Percentiles rank a stretch among this genome's conserved stretches.
Conservation (phyloP, 768 basidiomycete species). For the Trametes cubensis region DNA sequence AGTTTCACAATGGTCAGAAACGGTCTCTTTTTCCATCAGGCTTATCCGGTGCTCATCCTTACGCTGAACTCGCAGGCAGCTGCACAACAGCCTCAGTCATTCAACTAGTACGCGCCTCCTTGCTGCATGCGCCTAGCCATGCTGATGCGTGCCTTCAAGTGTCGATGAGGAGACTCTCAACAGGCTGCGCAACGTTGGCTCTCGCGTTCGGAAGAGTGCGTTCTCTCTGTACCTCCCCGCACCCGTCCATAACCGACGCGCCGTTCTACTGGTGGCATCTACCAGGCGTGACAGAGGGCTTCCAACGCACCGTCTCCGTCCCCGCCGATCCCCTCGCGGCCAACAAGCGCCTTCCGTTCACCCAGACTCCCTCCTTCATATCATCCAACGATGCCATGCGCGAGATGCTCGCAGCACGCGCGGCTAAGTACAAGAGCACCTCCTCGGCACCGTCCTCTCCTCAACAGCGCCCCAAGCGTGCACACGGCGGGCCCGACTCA, state of each 20-base stretch:
- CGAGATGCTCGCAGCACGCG: slow-evolving; percentile 18
- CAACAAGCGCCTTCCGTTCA: slow-evolving; percentile 25
- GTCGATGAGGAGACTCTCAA: slow-evolving; percentile 25
- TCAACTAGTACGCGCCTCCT: slow-evolving; percentile 20
- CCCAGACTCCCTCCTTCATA: slow-evolving; percentile 25
- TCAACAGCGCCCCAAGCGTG: slow-evolving; percentile 23
- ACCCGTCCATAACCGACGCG: slow-evolving; percentile 2
- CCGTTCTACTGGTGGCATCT: neutral
- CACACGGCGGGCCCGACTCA: slow-evolving; percentile 13
- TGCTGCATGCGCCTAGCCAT: neutral
- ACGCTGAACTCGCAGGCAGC: neutral
- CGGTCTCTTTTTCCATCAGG: neutral
- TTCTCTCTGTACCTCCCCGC: neutral
- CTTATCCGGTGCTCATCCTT: neutral
- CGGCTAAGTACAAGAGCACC: slow-evolving; percentile 18
- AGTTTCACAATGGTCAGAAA: too few species aligned
- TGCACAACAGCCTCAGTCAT: slow-evolving; percentile 8
- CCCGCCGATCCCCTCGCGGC: slow-evolving; percentile 15
- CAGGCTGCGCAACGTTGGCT: slow-evolving; percentile 25
- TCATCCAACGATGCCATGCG: slow-evolving; percentile 27
- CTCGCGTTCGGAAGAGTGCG: slow-evolving; percentile 28
- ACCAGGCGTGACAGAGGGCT: slow-evolving; percentile 28
- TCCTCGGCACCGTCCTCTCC: slow-evolving; percentile 18
- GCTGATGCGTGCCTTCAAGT: slow-evolving; percentile 5
- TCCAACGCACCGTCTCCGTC: slow-evolving; percentile 24